phyloP scores from a whole-genome alignment of 2,329 filamentous ascomycete species.

The Aspergillus chevalieri region DNA sequence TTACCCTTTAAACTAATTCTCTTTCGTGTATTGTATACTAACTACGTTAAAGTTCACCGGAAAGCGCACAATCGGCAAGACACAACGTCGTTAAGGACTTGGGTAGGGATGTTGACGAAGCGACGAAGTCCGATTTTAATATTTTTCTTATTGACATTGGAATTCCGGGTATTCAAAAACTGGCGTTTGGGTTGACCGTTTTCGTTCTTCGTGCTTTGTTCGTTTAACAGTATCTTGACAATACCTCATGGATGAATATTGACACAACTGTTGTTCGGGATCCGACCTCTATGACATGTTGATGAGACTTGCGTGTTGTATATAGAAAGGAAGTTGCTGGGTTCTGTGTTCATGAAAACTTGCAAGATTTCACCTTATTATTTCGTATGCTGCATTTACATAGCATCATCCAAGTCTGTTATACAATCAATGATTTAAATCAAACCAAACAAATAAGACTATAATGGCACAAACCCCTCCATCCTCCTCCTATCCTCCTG shows the following conservation, averaged over 20 bases:
- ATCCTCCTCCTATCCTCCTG: constrained; percentile 18
- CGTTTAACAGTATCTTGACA: not conserved
- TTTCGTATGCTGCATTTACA: not conserved
- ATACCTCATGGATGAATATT: not conserved
- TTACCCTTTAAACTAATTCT: constrained; percentile 1
- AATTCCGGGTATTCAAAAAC: constrained; percentile 21
- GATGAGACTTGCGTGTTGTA: not conserved
- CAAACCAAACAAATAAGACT: not conserved
- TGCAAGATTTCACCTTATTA: not conserved
- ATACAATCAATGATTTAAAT: not conserved
- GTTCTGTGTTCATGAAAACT: no score
- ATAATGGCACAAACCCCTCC: constrained; percentile 29
- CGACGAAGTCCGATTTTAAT: constrained; percentile 26
- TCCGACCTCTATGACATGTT: not conserved
- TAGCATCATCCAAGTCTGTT: not conserved
- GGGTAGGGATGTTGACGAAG: constrained; percentile 13
- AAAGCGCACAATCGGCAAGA: constrained; percentile 92
- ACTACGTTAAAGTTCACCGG: constrained; percentile 61
- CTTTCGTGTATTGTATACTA: constrained; percentile 9
- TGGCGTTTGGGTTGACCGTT: constrained; percentile 18
- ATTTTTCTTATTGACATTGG: constrained; percentile 22
- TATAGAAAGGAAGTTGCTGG: not conserved
- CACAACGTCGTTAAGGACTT: constrained; percentile 40
- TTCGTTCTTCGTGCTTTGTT: not conserved
- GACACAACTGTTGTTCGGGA: not conserved